phyloP scores from a whole-genome alignment of 176 grass and related monocot species.

The Dactylis glomerata region DNA sequence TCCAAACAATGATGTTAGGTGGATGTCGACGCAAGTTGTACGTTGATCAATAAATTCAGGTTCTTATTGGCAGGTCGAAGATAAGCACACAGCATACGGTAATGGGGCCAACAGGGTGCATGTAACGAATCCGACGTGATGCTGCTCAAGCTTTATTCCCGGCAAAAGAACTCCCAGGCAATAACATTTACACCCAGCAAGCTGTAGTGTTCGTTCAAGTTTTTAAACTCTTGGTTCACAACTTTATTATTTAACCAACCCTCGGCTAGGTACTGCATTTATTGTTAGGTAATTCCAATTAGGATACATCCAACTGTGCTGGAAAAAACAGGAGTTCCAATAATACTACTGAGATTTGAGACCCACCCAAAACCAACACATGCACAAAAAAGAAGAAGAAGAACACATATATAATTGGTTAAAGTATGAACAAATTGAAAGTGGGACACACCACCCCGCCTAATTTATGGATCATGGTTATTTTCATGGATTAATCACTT shows the following conservation, averaged over 20 bases:
- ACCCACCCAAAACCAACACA: background rate
- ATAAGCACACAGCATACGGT: constrained; percentile 6
- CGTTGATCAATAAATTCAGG: constrained; percentile 1
- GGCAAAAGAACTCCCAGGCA: constrained; percentile 27
- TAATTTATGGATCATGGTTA: background rate
- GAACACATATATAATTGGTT: background rate
- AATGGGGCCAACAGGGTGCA: constrained; percentile 1
- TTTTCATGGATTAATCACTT: background rate
- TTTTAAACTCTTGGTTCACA: background rate
- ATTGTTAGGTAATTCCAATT: constrained; percentile 31
- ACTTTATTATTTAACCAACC: constrained; percentile 32
- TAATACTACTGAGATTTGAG: constrained; percentile 3
- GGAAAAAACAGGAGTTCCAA: background rate
- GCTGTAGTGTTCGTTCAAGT: constrained; percentile 19
- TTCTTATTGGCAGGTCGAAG: background rate
- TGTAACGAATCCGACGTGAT: background rate
- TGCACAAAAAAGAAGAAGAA: background rate
- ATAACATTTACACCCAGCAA: constrained; percentile 19
- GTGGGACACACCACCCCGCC: background rate
- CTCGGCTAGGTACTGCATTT: background rate
- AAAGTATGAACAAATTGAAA: background rate
- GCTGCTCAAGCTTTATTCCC: background rate
- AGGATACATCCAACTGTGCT: background rate
- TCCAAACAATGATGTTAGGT: background rate
- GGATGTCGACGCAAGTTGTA: background rate